Evolutionary conservation across 768 basidiomycete species (phyloP).

Genomic region (Suillus fuscotomentosus): DNA sequence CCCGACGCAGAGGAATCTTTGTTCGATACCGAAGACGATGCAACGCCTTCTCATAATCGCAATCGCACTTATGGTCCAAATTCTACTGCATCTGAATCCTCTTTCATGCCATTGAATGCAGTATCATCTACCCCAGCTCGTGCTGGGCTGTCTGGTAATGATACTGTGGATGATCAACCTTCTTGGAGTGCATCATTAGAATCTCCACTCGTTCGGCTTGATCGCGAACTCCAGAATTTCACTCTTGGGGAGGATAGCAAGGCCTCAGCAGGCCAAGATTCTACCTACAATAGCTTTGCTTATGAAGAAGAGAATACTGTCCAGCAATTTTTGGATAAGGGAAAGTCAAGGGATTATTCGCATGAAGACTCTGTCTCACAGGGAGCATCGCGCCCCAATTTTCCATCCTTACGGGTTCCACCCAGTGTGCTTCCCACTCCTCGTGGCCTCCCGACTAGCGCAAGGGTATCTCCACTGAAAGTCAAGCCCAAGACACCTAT

Average conservation of each 20-base stretch:
- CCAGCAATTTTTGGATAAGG: constrained; percentile 35
- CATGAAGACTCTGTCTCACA: constrained; percentile 40
- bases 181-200: constrained; percentile 78
- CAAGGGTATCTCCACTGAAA: constrained; percentile 49
- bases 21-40: constrained; percentile 9
- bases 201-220: constrained; percentile 68
- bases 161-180: constrained; percentile 45
- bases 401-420: constrained; percentile 35
- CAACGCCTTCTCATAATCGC: constrained; percentile 13
- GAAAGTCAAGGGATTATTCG: constrained; percentile 44
- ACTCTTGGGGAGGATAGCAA: constrained; percentile 36
- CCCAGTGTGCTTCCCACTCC: constrained; percentile 30
- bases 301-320: constrained; percentile 29
- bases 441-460: constrained; percentile 32
- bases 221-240: constrained; percentile 59
- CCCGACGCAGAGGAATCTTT: constrained; percentile 15
- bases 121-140: constrained; percentile 78
- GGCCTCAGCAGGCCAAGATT: constrained; percentile 25
- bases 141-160: constrained; percentile 30
- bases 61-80: constrained; percentile 36
- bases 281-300: constrained; percentile 27
- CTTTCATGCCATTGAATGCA: constrained; percentile 73
- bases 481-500: constrained; percentile 60
- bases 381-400: constrained; percentile 51
- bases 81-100: constrained; percentile 58